Base-by-base conservation (phyloP, 2,329 filamentous ascomycete species). In the Plectosphaerella plurivora region DNA sequence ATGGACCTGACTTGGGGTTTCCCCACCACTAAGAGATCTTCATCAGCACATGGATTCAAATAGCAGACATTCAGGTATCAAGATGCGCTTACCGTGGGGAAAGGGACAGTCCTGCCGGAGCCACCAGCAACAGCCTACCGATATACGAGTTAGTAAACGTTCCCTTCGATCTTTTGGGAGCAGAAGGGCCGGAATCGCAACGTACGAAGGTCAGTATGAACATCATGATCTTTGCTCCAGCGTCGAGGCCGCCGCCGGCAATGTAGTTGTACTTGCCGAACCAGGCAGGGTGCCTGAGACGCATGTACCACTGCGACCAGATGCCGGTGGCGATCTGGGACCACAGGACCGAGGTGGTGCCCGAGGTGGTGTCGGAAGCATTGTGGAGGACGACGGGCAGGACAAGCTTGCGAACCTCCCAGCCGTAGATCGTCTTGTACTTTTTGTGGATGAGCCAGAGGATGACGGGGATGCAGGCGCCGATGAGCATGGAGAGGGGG, bases 401-500 rank as follows among this genome's bases (percentile, higher is more conserved):
- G 20, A 55, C 47, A 4, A 54, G 22, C 49, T 52, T 55, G 7
- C 52, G 42, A 14, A 55, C 47, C 25, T 55, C 54, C 54, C 51
- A 55, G 25, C 51, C 52, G 16, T 51, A 48, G 37, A 55, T 50
- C 10, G 54, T 54, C 46, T 54, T 53, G 51, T 51, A 49, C 36
- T 48, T 55, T 15, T 45, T 48, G 5, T 51, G 49, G 12, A 55
- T 20, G 16, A 51, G 52, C 54, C 54, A 54, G 1, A 51, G 49
- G 6, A 18, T 35, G 12, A 51, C 42, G 15, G 54, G 52, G 4
- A 55, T 50, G 1, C 49, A 46, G 12, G 54, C 54, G 36, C 74
- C 74, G 15, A 75, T 33, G 1, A 74, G 60, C 51, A 71, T 69
- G 10, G 66, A 60, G 15, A 74, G 59, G 1, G 71, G 69, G 2